phyloP scores from a whole-genome alignment of 2,329 filamentous ascomycete genomes.

The Fusarium sp. region DNA sequence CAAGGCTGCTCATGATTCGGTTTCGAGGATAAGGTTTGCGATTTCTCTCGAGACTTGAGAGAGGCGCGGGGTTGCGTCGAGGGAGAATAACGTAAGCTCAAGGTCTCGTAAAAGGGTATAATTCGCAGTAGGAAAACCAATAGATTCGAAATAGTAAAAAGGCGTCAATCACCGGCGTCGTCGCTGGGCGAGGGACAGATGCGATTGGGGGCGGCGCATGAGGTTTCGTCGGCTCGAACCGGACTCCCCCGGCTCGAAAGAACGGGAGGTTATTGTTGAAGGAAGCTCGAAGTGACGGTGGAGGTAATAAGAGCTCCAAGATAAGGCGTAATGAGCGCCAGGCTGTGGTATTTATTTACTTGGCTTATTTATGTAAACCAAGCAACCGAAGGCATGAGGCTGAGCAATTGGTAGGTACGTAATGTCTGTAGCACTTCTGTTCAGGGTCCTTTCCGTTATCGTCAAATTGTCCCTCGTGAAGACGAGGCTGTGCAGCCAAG shows the following conservation, averaged over 20 bases:
- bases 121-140: conserved; percentile 9
- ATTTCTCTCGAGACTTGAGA: conserved; percentile 21
- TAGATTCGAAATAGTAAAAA: conserved; percentile 1
- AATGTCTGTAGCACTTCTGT: conserved; percentile 24
- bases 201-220: conserved; percentile 45
- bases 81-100: conserved; percentile 23
- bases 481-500: conserved; percentile 45
- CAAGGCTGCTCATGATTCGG: conserved; percentile 55
- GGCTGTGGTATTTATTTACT: conserved; percentile 31
- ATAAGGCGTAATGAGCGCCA: conserved; percentile 4
- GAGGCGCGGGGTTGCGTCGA: conserved; percentile 33
- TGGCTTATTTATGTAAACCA: conserved; percentile 17
- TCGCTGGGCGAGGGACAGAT: conserved; percentile 46
- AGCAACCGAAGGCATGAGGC: conserved; percentile 41
- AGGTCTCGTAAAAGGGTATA: conserved; percentile 6
- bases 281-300: conserved; percentile 12
- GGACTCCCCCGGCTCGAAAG: conserved; percentile 33
- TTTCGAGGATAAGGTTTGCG: conserved; percentile 23
- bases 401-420: conserved; percentile 42
- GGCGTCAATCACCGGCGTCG: conserved; percentile 43
- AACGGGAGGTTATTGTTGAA: conserved; percentile 21
- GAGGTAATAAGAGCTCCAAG: conserved; percentile 24
- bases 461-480: conserved; percentile 32
- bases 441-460: conserved; percentile 27
- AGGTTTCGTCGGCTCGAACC: conserved; percentile 40